phyloP scores from a whole-genome alignment of 176 grass and related monocot genomes.

The Phyllostachys edulis region DNA sequence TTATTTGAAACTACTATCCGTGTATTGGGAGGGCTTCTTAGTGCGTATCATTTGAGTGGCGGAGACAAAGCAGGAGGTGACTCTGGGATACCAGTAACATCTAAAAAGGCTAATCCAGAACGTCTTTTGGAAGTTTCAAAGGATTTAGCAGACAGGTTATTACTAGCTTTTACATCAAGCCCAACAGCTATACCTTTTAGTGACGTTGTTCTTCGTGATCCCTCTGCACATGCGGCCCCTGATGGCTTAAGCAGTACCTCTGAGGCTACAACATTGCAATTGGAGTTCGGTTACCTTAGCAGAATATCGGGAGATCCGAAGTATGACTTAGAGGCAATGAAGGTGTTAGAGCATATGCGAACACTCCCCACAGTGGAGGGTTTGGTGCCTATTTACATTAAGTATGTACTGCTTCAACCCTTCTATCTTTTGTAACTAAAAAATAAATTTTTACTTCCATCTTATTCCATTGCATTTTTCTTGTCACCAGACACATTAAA shows the following conservation, averaged over 20 bases:
- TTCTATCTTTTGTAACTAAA: slow-evolving; percentile 16
- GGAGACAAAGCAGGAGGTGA: slow-evolving; percentile 39
- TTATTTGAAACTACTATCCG: slow-evolving; percentile 97
- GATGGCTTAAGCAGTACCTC: slow-evolving; percentile 95
- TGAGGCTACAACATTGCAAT: slow-evolving; percentile 85
- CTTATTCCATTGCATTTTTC: slow-evolving; percentile 22
- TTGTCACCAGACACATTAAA: slow-evolving; percentile 17
- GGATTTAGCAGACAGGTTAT: slow-evolving; percentile 76
- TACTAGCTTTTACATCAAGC: slow-evolving; percentile 85
- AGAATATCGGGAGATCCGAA: slow-evolving; percentile 84
- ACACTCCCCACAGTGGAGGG: slow-evolving; percentile 90
- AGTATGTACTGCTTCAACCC: slow-evolving; percentile 42
- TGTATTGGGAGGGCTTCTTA: slow-evolving; percentile 98
- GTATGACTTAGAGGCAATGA: slow-evolving; percentile 81
- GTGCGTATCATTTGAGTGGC: slow-evolving; percentile 89
- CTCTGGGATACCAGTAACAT: slow-evolving; percentile 53
- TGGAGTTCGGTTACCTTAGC: slow-evolving; percentile 97
- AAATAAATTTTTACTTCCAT: neutral
- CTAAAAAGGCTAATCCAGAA: slow-evolving; percentile 56
- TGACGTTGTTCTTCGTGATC: slow-evolving; percentile 86
- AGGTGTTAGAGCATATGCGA: slow-evolving; percentile 84
- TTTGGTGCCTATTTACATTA: slow-evolving; percentile 93
- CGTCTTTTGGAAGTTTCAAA: slow-evolving; percentile 75
- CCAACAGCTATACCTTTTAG: slow-evolving; percentile 91
- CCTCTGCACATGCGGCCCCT: slow-evolving; percentile 73